Base-by-base conservation (phyloP, 768 basidiomycete genomes). In the Amylocystis lapponica region DNA sequence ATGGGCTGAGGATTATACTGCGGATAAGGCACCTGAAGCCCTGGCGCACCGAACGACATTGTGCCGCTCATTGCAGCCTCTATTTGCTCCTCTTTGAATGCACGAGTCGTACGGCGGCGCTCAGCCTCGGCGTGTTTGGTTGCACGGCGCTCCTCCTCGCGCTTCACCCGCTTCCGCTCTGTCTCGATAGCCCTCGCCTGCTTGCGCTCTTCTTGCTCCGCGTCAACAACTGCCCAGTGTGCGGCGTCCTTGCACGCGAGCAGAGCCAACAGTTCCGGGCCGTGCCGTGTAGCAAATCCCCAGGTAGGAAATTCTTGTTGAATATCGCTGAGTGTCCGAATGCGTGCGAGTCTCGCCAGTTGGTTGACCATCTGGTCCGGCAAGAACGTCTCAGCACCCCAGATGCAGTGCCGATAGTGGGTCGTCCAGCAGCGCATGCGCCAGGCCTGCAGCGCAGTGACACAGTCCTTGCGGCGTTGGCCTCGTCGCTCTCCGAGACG, bases 331-430 rank as follows among this genome's bases (percentile, higher is more conserved):
- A 49, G 12, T 11, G 52, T 50, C 8, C 19, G 17, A 2, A 57
- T 39, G 11, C 41, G 42, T 2, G 49, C 44, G 10, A 39, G 47
- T 5, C 48, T 49, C 6, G 60, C 57, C 17, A 67, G 48, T 13
- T 51, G 48, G 11, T 50, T 57, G 10, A 66, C 41, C 4, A 54
- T 30, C 4, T 41, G 22, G 41, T 67, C 62, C 7, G 63, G 63
- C 10, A 66, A 47, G 21, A 61, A 36, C 1, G 16, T 27, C 9
- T 36, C 21, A 8, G 12, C 8, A 10, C 34, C 33, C 42, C 41
- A 22, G 22, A 19, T 6, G 39, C 35, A 26, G 50, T 47, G 12
- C 31, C 35, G 2, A 43, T 41, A 36, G 50, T 32, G 32, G 27
- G 8, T 16, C 35, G 8, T 42, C 37, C 29, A 39, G 13, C 21